phyloP scores from a whole-genome alignment of 371 early-diverging fungal species.

The Syncephalastrum monosporum region DNA sequence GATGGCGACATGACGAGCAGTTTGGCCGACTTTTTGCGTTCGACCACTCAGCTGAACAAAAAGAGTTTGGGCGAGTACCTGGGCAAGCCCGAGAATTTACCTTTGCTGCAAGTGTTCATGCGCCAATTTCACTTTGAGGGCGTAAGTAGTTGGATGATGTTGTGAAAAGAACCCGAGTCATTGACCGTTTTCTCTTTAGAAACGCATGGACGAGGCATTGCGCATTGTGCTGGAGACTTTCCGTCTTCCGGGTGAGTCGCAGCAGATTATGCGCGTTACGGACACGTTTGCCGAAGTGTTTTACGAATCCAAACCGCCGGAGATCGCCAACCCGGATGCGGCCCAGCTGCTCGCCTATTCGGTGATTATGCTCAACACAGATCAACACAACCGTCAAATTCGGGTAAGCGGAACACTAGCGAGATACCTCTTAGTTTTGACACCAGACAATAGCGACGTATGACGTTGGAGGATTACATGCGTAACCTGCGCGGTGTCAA shows the following conservation, averaged over 20 bases:
- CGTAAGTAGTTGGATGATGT: conserved; percentile 25
- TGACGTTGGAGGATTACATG: conserved; percentile 84
- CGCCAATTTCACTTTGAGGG: conserved; percentile 82
- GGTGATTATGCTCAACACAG: conserved; percentile 93
- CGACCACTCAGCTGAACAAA: conserved; percentile 78
- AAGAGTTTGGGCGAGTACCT: conserved; percentile 85
- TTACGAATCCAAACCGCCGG: conserved; percentile 60
- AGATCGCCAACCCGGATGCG: conserved; percentile 72
- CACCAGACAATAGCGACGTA: conserved; percentile 54
- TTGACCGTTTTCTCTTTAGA: conserved; percentile 26
- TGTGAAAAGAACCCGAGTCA: background rate
- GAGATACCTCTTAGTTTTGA: background rate
- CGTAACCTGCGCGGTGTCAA: conserved; percentile 82
- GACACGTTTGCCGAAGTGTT: conserved; percentile 83
- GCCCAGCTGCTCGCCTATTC: conserved; percentile 86
- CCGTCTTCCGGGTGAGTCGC: conserved; percentile 92
- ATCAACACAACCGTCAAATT: conserved; percentile 89
- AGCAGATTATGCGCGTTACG: conserved; percentile 91
- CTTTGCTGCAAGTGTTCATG: conserved; percentile 77
- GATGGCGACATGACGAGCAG: conserved; percentile 55
- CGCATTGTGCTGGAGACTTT: conserved; percentile 83
- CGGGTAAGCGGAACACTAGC: conserved; percentile 33
- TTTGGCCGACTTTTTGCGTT: conserved; percentile 70
- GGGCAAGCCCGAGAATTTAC: conserved; percentile 79
- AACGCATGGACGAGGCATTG: conserved; percentile 85